Evolutionary conservation across 31 red algal species (phyloP), one percentile per base, ranked within the genome.

Genomic region (Odonthalia washingtoniensis): DNA sequence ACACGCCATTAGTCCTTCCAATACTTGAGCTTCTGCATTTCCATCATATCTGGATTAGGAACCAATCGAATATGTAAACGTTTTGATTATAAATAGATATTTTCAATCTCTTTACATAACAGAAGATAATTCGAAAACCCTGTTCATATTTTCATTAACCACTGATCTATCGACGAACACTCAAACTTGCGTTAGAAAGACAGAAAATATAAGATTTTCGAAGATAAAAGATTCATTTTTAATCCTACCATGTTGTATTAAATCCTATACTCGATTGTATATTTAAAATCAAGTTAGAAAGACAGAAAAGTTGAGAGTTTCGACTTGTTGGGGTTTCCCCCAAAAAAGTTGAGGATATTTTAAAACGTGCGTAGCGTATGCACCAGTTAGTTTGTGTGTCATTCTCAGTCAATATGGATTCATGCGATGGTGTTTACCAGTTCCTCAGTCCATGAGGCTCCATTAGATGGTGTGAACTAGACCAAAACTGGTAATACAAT

Each of bases 321-420:
- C n/a, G n/a, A n/a, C n/a, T n/a, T n/a, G n/a, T n/a, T n/a, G n/a
- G n/a, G n/a, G n/a, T n/a, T n/a, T n/a, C n/a, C n/a, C n/a, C n/a
- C n/a, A n/a, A n/a, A n/a, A n/a, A n/a, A n/a, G n/a, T n/a, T n/a
- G n/a, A n/a, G n/a, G n/a, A n/a, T n/a, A n/a, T n/a, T n/a, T n/a
- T n/a, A n/a, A n/a, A n/a, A n/a, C n/a, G n/a, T n/a, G n/a, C 90
- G 73, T 83, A 93, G 94, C 97, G 38, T 99, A 99, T 32, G 94
- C 91, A 3, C 95, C 78, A 41, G 75, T 90, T 40, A 99, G 64
- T 52, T 95, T 95, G 87, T 99, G 94, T 30, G 95, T 95, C 89
- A 99, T 99, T 76, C n/a, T n/a, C n/a, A n/a, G n/a, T n/a, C n/a
- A n/a, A n/a, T n/a, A n/a, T n/a, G n/a, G n/a, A n/a, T n/a, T n/a